These are phyloP conservation scores for Pseudogymnoascus sp. DNA, from an alignment of 2,329 filamentous ascomycete genomes.

Conservation along the genomic window DNA sequence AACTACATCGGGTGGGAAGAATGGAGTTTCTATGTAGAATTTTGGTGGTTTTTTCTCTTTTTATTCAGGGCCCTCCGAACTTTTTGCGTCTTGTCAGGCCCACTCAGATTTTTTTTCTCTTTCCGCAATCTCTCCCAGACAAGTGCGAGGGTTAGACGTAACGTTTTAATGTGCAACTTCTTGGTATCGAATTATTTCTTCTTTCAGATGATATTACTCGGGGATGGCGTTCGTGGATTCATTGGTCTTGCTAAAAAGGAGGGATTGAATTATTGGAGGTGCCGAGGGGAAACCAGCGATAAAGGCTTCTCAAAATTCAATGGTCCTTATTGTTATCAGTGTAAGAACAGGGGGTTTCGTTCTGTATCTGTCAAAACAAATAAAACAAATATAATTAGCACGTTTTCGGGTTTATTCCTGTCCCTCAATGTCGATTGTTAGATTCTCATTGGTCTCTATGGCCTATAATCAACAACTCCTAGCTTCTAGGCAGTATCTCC, in stretches of 20 bases:
- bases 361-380: background rate
- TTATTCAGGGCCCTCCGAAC: background rate
- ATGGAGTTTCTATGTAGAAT: background rate
- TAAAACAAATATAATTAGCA: background rate
- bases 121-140: background rate
- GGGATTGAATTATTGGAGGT: background rate
- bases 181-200: background rate
- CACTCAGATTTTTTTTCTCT: background rate
- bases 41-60: conserved; percentile 3
- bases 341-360: conserved; percentile 7
- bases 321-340: background rate
- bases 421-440: background rate
- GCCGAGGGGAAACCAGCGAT: background rate
- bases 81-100: background rate
- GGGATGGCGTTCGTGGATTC: background rate
- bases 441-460: background rate
- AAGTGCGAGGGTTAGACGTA: conserved; percentile 9
- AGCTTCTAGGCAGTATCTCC: background rate
- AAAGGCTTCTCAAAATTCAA: background rate
- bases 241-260: background rate
- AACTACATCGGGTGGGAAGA: background rate
- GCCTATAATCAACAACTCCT: background rate
- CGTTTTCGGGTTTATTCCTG: background rate
- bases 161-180: conserved; percentile 2
- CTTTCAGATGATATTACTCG: background rate